Evolutionary conservation across 768 basidiomycete species (phyloP), one percentile per base, ranked within the genome.

Genomic region (Mrakia hoshinonis): DNA sequence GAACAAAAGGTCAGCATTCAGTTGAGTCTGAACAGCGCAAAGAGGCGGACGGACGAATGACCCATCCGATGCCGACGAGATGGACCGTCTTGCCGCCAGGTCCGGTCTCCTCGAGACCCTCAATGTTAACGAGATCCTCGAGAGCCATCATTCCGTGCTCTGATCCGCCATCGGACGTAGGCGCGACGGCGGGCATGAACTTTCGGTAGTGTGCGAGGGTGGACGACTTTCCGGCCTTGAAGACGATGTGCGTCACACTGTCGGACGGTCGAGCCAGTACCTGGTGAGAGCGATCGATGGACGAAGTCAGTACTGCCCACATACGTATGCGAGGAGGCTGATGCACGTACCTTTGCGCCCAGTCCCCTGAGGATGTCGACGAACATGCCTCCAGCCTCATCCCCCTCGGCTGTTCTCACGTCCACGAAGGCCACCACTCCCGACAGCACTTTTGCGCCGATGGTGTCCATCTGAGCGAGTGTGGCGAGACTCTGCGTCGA

Each of bases 391-490:
- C 89, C 87, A 0, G 89, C 90, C 75, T 94, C 87, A 67, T 91
- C 90, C 0, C 89, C 91, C 70, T 87, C 86, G 43, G 84, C 84
- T 15, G 85, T 86, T 73, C 83, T 77, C 34, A 95, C 90, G 76
- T 94, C 92, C 61, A 94, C 91, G 75, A 90, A 93, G 11, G 92
- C 86, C 1, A 84, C 83, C 68, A 91, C 92, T 15, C 86, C 85
- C 68, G 87, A 86, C 72, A 94, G 81, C 49, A 58, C 65, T 26
- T 51, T 66, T 15, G n/a, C 34, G 11, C 34, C 58, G 18, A 34
- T 31, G 31, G 13, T 61, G 18, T 38, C 58, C 31, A 61, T 10
- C 36, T 61, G 69, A 47, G 67, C 67, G 61, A 73, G 67, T 4
- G 72, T 54, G 29, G 67, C 72, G 26, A 73, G 58, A 29, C 67